Conservation (phyloP, 2,329 filamentous ascomycete genomes). For the Xylariaceae sp. region DNA sequence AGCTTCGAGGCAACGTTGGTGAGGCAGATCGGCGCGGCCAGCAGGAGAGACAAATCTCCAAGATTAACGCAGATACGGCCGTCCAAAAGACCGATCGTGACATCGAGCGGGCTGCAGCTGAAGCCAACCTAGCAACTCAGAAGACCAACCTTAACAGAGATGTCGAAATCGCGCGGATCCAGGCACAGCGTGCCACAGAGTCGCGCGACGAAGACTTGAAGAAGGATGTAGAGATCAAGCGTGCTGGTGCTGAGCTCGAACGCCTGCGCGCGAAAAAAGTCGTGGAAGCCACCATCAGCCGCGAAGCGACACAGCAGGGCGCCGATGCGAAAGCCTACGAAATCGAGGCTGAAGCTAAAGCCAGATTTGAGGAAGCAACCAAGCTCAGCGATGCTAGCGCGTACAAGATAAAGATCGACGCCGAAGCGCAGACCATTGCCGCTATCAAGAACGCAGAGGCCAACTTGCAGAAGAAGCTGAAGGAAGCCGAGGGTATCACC, state of each 20-base stretch:
- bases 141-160: slow-evolving; percentile 70
- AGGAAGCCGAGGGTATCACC: slow-evolving; percentile 70
- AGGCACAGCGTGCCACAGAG: slow-evolving; percentile 69
- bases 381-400: slow-evolving; percentile 28
- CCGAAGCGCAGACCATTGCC: slow-evolving; percentile 38
- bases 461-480: slow-evolving; percentile 55
- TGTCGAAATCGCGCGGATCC: slow-evolving; percentile 71
- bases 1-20: slow-evolving; percentile 65
- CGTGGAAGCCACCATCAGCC: slow-evolving; percentile 67
- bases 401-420: slow-evolving; percentile 45
- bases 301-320: slow-evolving; percentile 65
- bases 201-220: slow-evolving; percentile 76
- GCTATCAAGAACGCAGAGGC: slow-evolving; percentile 50
- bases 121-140: slow-evolving; percentile 69
- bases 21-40: slow-evolving; percentile 75
- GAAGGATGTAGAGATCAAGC: slow-evolving; percentile 71
- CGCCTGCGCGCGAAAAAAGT: slow-evolving; percentile 73
- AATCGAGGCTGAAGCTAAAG: slow-evolving; percentile 57
- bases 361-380: slow-evolving; percentile 42
- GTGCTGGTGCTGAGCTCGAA: slow-evolving; percentile 76
- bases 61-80: slow-evolving; percentile 72
- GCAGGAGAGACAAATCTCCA: slow-evolving; percentile 81
- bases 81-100: slow-evolving; percentile 82
- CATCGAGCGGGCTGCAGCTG: slow-evolving; percentile 73
- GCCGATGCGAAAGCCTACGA: slow-evolving; percentile 65